Conservation (phyloP, 1,139 yeast species). For the Suhomyces panamericanus region DNA sequence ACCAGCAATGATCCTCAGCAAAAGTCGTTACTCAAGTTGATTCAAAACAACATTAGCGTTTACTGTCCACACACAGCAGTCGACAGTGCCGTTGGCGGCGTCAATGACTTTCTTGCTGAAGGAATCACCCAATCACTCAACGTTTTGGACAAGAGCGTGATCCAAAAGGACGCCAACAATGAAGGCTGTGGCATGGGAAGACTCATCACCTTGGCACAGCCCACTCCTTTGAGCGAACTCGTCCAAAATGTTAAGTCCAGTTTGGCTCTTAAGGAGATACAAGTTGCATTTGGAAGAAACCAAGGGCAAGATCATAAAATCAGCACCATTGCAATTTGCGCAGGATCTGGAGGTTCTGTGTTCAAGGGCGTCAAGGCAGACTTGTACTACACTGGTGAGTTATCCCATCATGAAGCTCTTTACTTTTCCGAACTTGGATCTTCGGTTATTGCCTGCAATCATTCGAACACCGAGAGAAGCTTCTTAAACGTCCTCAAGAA, state of each 20-base stretch:
- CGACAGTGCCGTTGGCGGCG: constrained; percentile 90
- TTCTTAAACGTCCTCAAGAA: constrained; percentile 56
- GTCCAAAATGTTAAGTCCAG: constrained; percentile 55
- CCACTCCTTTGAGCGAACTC: constrained; percentile 46
- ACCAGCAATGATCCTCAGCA: constrained; percentile 77
- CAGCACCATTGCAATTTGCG: constrained; percentile 77
- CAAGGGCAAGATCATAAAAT: constrained; percentile 33
- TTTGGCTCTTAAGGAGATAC: constrained; percentile 57
- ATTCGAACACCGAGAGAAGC: constrained; percentile 91
- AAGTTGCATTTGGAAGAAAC: constrained; percentile 54
- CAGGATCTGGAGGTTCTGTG: constrained; percentile 87
- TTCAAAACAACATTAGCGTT: constrained; percentile 77
- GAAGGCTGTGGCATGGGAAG: constrained; percentile 84
- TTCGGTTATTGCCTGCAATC: constrained; percentile 77
- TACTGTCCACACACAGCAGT: constrained; percentile 96
- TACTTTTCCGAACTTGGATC: constrained; percentile 70
- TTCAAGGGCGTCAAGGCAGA: constrained; percentile 70
- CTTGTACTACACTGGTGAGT: constrained; percentile 83
- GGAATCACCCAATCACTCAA: constrained; percentile 46
- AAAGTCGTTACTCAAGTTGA: constrained; percentile 65
- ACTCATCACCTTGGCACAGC: constrained; percentile 48
- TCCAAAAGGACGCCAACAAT: constrained; percentile 28
- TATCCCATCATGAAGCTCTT: constrained; percentile 89
- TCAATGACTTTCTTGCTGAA: constrained; percentile 84
- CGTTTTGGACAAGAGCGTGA: constrained; percentile 27